Evolutionary conservation across 192 early-diverging fungal genomes (phyloP).

Genomic region (Umbelopsis isabellina): DNA sequence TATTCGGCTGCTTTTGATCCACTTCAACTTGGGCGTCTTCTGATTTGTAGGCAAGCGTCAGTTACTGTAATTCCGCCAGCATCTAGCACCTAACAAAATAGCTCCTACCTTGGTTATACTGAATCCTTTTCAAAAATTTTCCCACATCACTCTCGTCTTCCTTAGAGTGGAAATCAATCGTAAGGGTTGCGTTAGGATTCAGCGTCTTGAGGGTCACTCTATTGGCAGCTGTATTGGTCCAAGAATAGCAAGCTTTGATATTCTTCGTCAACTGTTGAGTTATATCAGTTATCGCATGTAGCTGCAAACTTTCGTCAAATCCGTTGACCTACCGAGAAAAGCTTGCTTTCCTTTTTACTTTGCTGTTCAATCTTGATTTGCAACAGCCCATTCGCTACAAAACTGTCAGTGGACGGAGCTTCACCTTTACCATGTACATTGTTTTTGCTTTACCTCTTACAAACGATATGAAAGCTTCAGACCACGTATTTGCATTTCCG

Average conservation of each 20-base stretch:
- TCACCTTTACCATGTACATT: no score
- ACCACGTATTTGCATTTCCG: not conserved
- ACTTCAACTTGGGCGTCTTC: not conserved
- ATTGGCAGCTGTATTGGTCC: not conserved
- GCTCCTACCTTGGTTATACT: not conserved
- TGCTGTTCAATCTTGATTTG: not conserved
- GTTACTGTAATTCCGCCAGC: not conserved
- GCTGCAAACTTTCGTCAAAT: no score
- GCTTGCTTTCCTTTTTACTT: not conserved
- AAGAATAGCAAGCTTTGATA: conserved; percentile 14
- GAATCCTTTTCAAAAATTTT: not conserved
- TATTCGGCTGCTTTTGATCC: not conserved
- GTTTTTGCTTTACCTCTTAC: not conserved
- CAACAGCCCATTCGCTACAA: not conserved
- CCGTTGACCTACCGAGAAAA: not conserved
- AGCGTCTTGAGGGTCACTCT: not conserved
- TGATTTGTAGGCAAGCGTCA: not conserved
- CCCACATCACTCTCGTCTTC: not conserved
- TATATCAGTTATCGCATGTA: no score
- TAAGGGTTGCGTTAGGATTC: not conserved
- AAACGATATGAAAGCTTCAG: conserved; percentile 7
- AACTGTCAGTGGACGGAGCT: no score
- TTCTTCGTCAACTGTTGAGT: not conserved
- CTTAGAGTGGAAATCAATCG: not conserved
- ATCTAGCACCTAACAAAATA: not conserved